A percentile compares a stretch with the other conserved stretches of the same genome.
These are phyloP conservation scores for Aristolochia contorta DNA, from an alignment of 164 flowering plant genomes.

Conservation along the genomic window DNA sequence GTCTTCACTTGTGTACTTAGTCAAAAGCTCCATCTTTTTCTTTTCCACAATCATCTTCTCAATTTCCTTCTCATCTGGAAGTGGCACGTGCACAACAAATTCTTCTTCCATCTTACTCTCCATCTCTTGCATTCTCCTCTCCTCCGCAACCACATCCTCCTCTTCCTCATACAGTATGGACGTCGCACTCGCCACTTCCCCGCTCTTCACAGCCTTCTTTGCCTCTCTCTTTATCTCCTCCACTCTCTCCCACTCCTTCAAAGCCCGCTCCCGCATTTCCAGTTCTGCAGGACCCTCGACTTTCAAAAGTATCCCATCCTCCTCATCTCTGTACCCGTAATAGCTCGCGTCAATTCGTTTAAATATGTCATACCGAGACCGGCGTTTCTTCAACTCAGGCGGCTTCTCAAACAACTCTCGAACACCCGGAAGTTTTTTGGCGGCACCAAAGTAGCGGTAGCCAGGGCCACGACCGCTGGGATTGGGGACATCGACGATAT, in stretches of 20 bases:
- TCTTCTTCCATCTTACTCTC: constrained; percentile 39
- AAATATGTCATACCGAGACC: constrained; percentile 81
- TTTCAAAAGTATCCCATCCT: constrained; percentile 72
- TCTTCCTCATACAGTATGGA: constrained; percentile 64
- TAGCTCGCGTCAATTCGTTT: constrained; percentile 90
- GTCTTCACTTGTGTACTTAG: constrained; percentile 58
- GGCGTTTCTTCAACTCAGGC: constrained; percentile 68
- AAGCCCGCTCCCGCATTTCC: constrained; percentile 49
- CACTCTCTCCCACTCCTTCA: constrained; percentile 64
- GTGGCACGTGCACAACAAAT: constrained; percentile 81
- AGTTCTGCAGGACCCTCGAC: constrained; percentile 69
- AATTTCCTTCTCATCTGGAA: constrained; percentile 92
- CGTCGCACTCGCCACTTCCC: constrained; percentile 43
- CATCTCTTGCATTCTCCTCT: constrained; percentile 36
- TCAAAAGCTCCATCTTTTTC: constrained; percentile 86
- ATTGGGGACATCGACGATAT: constrained; percentile 89
- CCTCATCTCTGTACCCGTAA: constrained; percentile 88
- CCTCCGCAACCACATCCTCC: constrained; percentile 85
- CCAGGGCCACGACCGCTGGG: constrained; percentile 94
- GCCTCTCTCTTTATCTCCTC: constrained; percentile 77
- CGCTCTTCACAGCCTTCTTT: constrained; percentile 63
- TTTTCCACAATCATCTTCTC: constrained; percentile 89
- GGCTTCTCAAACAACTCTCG: constrained; percentile 88
- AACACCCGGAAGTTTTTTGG: constrained; percentile 90
- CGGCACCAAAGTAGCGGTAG: constrained; percentile 86